These are phyloP conservation scores for Lolium perenne DNA, from an alignment of 176 grass and related monocot genomes.

Conservation along the genomic window DNA sequence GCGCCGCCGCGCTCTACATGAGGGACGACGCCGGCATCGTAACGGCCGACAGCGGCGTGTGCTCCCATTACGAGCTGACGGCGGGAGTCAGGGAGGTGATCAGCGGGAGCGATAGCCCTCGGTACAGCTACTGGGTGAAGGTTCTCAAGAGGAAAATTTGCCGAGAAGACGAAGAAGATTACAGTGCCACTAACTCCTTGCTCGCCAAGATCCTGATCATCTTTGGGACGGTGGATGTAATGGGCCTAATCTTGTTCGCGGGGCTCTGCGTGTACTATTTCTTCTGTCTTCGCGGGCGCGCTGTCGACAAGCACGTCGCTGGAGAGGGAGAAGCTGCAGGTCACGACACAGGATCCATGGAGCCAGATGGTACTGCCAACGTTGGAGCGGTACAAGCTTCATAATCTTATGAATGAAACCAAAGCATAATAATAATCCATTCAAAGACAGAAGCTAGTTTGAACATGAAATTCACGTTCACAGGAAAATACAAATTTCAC, in stretches of 20 bases:
- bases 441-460: no score
- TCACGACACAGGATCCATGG: background rate
- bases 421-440: no score
- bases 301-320: background rate
- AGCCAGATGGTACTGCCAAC: background rate
- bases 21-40: background rate
- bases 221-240: slow-evolving; percentile 41
- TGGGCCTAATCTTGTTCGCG: background rate
- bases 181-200: background rate
- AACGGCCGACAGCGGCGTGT: background rate
- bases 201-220: slow-evolving; percentile 38
- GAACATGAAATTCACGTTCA: no score
- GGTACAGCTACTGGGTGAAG: slow-evolving; percentile 52
- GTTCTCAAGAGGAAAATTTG: background rate
- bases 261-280: slow-evolving; percentile 15
- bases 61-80: slow-evolving; percentile 43
- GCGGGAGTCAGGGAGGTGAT: slow-evolving; percentile 40
- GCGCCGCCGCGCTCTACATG: slow-evolving; percentile 47
- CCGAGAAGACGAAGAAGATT: background rate
- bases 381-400: background rate
- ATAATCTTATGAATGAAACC: background rate
- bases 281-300: background rate
- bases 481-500: no score
- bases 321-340: background rate
- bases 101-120: background rate